Base-by-base conservation (phyloP, 2,329 filamentous ascomycete species). In the Chalaropsis ovoidea region DNA sequence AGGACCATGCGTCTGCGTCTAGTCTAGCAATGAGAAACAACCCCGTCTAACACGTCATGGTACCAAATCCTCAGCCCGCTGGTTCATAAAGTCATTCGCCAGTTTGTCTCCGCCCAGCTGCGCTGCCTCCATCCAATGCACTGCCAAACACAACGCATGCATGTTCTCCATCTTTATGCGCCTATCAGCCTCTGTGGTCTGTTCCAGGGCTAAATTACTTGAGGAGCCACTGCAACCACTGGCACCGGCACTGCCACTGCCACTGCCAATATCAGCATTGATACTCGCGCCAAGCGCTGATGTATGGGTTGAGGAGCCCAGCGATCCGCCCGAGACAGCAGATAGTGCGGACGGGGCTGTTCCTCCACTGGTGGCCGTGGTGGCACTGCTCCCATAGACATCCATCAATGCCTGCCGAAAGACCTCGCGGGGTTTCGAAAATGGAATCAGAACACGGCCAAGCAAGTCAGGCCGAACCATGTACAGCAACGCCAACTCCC, bases 51-150 rank as follows among this genome's bases (percentile, higher is more conserved):
- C 8, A 3, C 17, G 17, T 19, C 54, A 10, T 39, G 15, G 17
- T 17, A 35, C 42, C 22, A 65, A 13, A 63, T 65, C 66, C 58
- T 67, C 58, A 22, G 62, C n/a, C 41, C 80, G 79, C 76, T 95
- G 89, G 69, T 86, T 82, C 74, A 96, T 77, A 76, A 93, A 92
- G 73, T 87, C 88, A 73, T 85, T 86, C 22, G 93, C 93, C 70
- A 95, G 78, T 72, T 88, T 83, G 73, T 97, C 93, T 0, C 91
- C 91, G n/a, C 91, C 91, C 65, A 83, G 82, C 70, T 90, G 88
- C 45, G 89, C 91, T 69, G 89, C 80, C 77, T 93, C 90, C 91
- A 97, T 96, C 92, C 93, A 97, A 78, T 97, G 93, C 75, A 95
- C 86, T 10, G 93, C 93, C 66, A 96, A 84, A 71, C 92, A 96